Evolutionary conservation across 1,139 yeast species (phyloP), one percentile per base, ranked within the genome.

Genomic region (Lodderomyces oxycetoniae): DNA sequence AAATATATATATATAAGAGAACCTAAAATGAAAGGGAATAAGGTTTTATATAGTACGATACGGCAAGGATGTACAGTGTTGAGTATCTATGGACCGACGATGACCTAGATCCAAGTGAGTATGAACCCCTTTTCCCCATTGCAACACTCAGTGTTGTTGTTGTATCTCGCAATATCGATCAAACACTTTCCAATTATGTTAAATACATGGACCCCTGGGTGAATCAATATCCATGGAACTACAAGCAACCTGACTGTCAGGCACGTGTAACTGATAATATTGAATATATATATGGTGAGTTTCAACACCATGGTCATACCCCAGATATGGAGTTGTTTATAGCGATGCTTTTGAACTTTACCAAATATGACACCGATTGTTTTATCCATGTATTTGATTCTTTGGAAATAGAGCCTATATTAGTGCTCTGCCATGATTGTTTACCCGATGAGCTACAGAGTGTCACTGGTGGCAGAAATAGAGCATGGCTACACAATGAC

Each of bases 321-420:
- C 61, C 56, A 21, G 81, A 77, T 45, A 72, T 71, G 38, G 59
- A 71, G 64, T 51, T 74, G 4, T 44, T 76, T 5, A 53, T 67
- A 1, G 57, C 60, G 15, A 33, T 77, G 3, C 53, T 77, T 11
- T 51, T 53, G 34, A 53, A 59, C 20, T 58, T 73, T 35, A 53
- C 65, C 10, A 40, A 32, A 16, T 21, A 32, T 43, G 20, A 35
- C 15, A 11, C 9, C n/a, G 59, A 71, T 34, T 42, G 73, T 2
- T 73, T 57, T 46, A 58, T 77, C 7, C 75, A 71, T 35, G 43
- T 74, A 1, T 60, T 63, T 43, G 84, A 79, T 47, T 66, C 71
- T 1, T 34, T 36, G 12, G 80, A 73, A 32, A 75, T 77, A 3
- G 87, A 80, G 40, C 69, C 74, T 31, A 36, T 79, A 4, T 49